A percentile compares a stretch with the other conserved stretches of the same genome.
Evolutionary conservation across 306 rosid genomes (phyloP).

Genomic region (Sphenostylis stenocarpa): DNA sequence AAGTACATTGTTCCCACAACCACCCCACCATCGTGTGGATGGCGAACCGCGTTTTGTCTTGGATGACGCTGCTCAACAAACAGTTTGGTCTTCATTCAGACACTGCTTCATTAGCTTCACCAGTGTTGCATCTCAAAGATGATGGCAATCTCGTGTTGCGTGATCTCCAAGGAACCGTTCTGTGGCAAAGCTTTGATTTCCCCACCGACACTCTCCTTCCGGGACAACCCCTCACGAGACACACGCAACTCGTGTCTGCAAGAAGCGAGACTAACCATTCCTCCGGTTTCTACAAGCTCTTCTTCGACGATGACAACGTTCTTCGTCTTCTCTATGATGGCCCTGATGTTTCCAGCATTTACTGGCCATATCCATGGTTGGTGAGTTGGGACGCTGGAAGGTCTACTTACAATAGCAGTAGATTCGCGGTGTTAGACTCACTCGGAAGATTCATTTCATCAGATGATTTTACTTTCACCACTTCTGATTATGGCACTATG

Average conservation of each 20-base stretch:
- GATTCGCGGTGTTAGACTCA: background rate
- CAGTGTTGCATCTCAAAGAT: constrained; percentile 23
- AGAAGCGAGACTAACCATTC: constrained; percentile 18
- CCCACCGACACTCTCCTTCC: background rate
- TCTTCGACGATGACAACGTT: background rate
- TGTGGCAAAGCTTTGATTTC: background rate
- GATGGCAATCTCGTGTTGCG: background rate
- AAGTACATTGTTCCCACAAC: background rate
- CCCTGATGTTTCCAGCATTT: background rate
- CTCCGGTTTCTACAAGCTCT: constrained; percentile 39
- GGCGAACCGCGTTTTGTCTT: constrained; percentile 26
- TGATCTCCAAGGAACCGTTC: background rate
- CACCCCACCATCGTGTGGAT: background rate
- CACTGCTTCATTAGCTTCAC: background rate
- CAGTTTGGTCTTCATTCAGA: constrained; percentile 40
- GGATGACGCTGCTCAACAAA: constrained; percentile 23
- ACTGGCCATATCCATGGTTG: background rate
- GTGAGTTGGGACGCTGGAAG: background rate
- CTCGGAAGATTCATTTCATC: background rate
- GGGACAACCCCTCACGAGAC: background rate
- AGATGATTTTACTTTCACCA: background rate
- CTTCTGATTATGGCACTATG: constrained; percentile 31
- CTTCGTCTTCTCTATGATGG: background rate
- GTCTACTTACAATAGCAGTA: constrained; percentile 3
- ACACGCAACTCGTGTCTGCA: background rate